phyloP scores from a whole-genome alignment of 495 filamentous ascomycete species.

The Neurospora pannonica region DNA sequence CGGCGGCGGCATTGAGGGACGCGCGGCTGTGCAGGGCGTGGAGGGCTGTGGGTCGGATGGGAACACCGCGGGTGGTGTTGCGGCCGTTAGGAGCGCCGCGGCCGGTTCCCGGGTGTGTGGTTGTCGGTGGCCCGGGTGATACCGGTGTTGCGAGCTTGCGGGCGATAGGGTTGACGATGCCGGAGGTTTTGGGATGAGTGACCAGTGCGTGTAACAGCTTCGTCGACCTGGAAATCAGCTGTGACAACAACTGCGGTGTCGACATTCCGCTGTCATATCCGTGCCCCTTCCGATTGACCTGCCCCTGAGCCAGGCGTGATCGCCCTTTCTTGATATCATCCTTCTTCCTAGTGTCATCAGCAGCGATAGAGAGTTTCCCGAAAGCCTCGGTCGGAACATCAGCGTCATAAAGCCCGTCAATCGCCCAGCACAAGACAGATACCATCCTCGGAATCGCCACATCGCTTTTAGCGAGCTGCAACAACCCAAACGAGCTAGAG shows the following conservation, averaged over 20 bases:
- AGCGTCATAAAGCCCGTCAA: conserved; percentile 36
- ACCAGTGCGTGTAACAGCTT: conserved; percentile 33
- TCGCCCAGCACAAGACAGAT: conserved; percentile 27
- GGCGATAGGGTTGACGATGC: conserved; percentile 22
- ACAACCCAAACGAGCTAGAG: conserved; percentile 27
- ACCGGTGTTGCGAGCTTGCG: conserved; percentile 21
- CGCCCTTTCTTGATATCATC: not conserved
- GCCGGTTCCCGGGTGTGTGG: not conserved
- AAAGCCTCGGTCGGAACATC: conserved; percentile 16
- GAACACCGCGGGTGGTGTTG: not conserved
- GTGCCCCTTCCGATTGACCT: not conserved
- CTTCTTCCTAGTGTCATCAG: not conserved
- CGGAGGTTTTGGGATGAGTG: conserved; percentile 26
- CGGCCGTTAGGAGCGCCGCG: not conserved
- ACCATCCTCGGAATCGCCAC: conserved; percentile 33
- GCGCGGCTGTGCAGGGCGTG: not conserved
- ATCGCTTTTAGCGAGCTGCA: conserved; percentile 28
- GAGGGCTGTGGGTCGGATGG: not conserved
- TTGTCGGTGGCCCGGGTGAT: not conserved
- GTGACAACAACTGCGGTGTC: conserved; percentile 8
- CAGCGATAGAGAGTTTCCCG: not conserved
- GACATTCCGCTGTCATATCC: not conserved
- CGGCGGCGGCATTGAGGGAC: not conserved
- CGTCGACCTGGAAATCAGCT: conserved; percentile 20
- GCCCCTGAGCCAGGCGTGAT: not conserved